Base-by-base conservation (phyloP, 257 asterid genomes). In the Phtheirospermum japonicum region DNA sequence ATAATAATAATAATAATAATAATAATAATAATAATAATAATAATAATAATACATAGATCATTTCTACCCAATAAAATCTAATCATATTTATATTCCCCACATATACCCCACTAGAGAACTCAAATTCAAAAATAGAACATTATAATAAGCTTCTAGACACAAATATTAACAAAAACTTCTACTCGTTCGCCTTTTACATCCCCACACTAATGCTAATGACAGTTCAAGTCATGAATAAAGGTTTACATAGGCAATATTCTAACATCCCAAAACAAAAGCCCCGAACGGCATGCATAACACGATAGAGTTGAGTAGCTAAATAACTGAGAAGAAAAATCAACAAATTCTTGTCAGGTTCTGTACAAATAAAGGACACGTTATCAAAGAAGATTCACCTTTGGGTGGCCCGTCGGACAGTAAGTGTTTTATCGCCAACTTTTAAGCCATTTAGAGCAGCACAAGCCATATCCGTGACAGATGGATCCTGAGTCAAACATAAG, bases 381-480 rank as follows among this genome's bases (percentile, higher is more conserved):
- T 55, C 57, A 33, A 61, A 43, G 48, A 71, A 72, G 28, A 66
- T 61, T 28, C 59, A 82, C 88, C 88, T 82, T 52, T 76, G 63
- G 59, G 83, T 71, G 49, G 87, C 84, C 12, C 87, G 84, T 30
- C 87, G 67, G 51, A 81, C 87, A 30, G 87, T 81, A 61, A 81
- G 84, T 6, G 87, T 81, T 64, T 81, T 81, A 53, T 81, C 87
- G 37, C 87, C 84, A 54, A 81, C 83, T 76, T 81, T 81, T 37
- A 81, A 53, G 54, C 87, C 87, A 73, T 81, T 81, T 48, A 81
- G 74, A 71, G 87, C 79, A 62, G 87, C 87, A 73, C 87, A 81
- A 12, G 87, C 87, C 61, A 81, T 70, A 73, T 81, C 87, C 4
- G 87, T 81, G 64, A 78, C 80, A 37, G 85, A 74, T 52, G 83